Evolutionary conservation across 2,329 filamentous ascomycete genomes (phyloP), one percentile per base, ranked within the genome.

Genomic region (Alternaria arborescens): DNA sequence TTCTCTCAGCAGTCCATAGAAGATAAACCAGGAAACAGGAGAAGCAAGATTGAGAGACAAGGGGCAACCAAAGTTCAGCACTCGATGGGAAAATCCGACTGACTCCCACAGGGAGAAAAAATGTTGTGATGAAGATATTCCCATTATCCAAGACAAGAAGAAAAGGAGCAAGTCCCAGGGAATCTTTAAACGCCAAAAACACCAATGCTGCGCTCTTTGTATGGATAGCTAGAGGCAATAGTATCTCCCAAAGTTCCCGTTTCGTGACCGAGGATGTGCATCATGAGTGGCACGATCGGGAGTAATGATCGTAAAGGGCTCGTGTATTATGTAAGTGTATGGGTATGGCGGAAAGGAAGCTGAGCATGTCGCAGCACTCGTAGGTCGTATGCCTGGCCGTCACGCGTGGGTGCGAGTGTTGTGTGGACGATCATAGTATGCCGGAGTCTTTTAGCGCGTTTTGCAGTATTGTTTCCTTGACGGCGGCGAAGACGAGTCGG

Each of bases 381-480:
- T 59, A 59, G 61, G 59, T 64, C 55, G 64, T 77, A 73, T 75
- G 71, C 69, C 75, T 72, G 74, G 68, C 65, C 67, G 65, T 69
- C 63, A 73, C 62, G 66, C 67, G 65, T 69, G 65, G 46, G 55
- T 47, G 62, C 60, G 56, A 63, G 66, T 65, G 61, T 44, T 53
- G 53, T 43, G 18, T 32, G 16, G 61, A 57, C 58, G 44, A 57
- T 44, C 72, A 84, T 71, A 99, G 88, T 79, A 99, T 98, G 70
- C 95, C 95, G 22, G 95, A 98, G 80, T 99, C 95, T 82, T 97
- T 97, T 70, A 99, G 87, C 48, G 95, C 95, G 78, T 99, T 99
- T 80, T 98, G 97, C 70, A 99, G 83, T 74, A 99, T 99, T 34
- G 95, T 99, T 82, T 99, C 95, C 80, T 99, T 99, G 62, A 99